Evolutionary conservation across 139 green algal genomes (phyloP).

Genomic region (Chlamydomonas eustigma): DNA sequence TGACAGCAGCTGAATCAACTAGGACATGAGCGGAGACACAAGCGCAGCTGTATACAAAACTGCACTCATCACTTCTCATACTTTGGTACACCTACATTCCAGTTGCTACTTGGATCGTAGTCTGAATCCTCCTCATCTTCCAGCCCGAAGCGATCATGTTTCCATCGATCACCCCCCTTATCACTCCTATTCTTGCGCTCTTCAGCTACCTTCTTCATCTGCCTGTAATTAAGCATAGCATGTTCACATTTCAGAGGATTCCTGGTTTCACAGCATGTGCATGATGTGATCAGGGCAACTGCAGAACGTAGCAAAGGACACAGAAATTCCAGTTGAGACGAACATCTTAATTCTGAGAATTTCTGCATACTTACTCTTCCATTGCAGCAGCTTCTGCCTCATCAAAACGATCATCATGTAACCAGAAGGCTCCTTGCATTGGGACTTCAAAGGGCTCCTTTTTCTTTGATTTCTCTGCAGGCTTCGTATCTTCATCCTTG

Average conservation of each 20-base stretch:
- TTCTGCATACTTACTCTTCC: background rate
- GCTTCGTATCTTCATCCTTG: constrained; percentile 7
- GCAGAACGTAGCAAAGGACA: background rate
- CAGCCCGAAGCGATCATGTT: constrained; percentile 46
- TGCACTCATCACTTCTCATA: too few species aligned
- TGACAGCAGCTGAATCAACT: too few species aligned
- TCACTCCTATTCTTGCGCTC: constrained; percentile 23
- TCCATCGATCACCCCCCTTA: constrained; percentile 30
- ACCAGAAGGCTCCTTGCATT: constrained; percentile 41
- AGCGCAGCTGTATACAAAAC: too few species aligned
- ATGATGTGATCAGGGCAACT: background rate
- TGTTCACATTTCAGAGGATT: too few species aligned
- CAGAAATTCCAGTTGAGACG: too few species aligned
- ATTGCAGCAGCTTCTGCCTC: constrained; percentile 10
- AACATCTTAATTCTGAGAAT: too few species aligned
- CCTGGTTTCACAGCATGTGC: constrained; percentile 29
- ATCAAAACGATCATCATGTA: constrained; percentile 52
- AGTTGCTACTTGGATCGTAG: too few species aligned
- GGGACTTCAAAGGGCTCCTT: constrained; percentile 53
- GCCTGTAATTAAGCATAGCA: constrained; percentile 5
- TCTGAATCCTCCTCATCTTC: constrained; percentile 15
- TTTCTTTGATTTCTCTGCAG: constrained; percentile 9
- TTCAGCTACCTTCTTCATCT: background rate
- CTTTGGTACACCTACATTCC: background rate
- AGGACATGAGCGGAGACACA: too few species aligned